Evolutionary conservation across 2,329 filamentous ascomycete species (phyloP).

Genomic region (Pezicula radicicola): DNA sequence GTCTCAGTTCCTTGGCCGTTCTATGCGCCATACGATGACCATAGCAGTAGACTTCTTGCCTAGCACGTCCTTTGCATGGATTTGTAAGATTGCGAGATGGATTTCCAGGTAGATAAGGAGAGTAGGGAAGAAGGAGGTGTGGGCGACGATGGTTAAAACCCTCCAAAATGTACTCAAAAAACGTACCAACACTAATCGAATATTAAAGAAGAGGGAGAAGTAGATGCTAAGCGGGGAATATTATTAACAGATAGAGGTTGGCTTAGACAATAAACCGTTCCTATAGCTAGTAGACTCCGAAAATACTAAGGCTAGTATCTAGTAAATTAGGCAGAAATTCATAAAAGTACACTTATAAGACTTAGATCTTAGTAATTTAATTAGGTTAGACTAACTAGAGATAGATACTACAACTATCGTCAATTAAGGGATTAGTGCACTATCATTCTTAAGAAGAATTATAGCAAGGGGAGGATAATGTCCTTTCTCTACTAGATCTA

Average conservation of each 20-base stretch:
- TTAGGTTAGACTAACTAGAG: slow-evolving; percentile 3
- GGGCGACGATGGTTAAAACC: no score
- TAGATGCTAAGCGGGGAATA: slow-evolving; percentile 3
- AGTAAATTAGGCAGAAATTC: slow-evolving; percentile 20
- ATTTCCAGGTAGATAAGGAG: no score
- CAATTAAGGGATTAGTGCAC: slow-evolving; percentile 9
- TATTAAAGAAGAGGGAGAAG: slow-evolving; percentile 11
- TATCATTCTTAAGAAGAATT: slow-evolving; percentile 15
- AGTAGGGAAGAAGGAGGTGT: no score
- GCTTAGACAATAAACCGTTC: slow-evolving; percentile 14
- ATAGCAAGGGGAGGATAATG: slow-evolving; percentile 21
- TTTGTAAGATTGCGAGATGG: no score
- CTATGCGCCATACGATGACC: no score
- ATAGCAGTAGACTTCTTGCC: no score
- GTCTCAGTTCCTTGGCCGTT: no score
- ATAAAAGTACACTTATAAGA: slow-evolving; percentile 14
- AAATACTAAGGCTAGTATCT: slow-evolving; percentile 20
- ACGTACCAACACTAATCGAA: slow-evolving; percentile 3
- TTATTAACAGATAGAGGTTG: slow-evolving; percentile 12
- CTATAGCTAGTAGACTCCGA: slow-evolving; percentile 12
- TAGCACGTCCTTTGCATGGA: no score
- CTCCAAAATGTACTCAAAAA: slow-evolving; percentile 3
- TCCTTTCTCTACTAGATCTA: slow-evolving; percentile 23
- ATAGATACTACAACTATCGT: slow-evolving; percentile 6
- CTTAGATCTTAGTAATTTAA: slow-evolving; percentile 1